Evolutionary conservation across 169 alveolate genomes (phyloP).

Genomic region (Eimeria maxima): DNA sequence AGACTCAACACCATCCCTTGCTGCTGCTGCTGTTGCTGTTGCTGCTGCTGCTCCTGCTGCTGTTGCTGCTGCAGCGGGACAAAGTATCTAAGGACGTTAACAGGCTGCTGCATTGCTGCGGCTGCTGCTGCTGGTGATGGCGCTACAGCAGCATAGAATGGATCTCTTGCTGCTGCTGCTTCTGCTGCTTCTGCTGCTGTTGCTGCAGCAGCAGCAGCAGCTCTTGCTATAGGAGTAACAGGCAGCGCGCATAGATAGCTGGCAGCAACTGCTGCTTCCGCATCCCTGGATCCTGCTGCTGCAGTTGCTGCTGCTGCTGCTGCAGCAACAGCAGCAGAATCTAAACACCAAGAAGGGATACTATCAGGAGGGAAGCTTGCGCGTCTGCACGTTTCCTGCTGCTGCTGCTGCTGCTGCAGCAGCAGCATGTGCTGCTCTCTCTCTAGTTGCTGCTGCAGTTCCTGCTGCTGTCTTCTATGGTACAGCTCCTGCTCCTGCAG

Average conservation of each 20-base stretch:
- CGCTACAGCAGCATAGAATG: neutral
- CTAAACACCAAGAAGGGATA: neutral
- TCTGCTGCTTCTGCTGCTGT: slow-evolving; percentile 25
- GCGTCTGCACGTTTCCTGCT: neutral
- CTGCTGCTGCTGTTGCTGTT: slow-evolving; percentile 47
- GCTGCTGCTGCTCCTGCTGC: slow-evolving; percentile 28
- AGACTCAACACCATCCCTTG: neutral
- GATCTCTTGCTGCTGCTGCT: neutral
- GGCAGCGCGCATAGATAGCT: neutral
- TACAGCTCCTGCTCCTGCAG: neutral
- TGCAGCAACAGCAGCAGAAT: neutral
- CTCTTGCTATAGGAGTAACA: slow-evolving; percentile 26
- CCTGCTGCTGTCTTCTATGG: neutral
- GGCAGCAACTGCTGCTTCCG: slow-evolving; percentile 62
- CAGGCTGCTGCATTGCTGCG: slow-evolving; percentile 8
- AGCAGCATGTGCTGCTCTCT: slow-evolving; percentile 25
- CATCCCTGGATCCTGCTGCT: neutral
- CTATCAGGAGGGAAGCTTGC: slow-evolving; percentile 8
- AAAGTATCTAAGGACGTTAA: slow-evolving; percentile 28
- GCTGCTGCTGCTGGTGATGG: slow-evolving; percentile 1
- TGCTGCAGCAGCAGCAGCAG: slow-evolving; percentile 54
- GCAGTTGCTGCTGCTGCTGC: slow-evolving; percentile 1
- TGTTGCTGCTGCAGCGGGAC: slow-evolving; percentile 14
- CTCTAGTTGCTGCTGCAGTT: neutral
- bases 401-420: slow-evolving; percentile 50